These are phyloP conservation scores for Solanum neorickii DNA, from an alignment of 257 asterid genomes.

Conservation along the genomic window DNA sequence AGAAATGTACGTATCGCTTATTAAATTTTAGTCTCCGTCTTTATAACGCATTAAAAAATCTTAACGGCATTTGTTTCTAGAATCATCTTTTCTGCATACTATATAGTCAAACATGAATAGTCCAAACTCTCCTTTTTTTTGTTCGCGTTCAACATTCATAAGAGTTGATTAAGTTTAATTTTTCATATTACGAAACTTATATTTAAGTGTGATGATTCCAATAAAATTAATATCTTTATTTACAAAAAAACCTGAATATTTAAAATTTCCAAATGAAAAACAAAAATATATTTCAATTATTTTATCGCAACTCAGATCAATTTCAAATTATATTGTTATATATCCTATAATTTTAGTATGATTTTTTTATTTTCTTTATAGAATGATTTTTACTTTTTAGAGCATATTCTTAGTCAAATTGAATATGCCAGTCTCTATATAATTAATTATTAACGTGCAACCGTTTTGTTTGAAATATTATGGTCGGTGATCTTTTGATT, in stretches of 20 bases:
- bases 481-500: neutral
- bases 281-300: too few relatives aligned
- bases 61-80: neutral
- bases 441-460: neutral
- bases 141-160: accelerated
- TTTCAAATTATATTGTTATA: too few relatives aligned
- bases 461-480: neutral
- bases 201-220: accelerated
- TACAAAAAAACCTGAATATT: too few relatives aligned
- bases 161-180: accelerated
- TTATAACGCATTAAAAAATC: neutral
- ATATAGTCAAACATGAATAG: neutral
- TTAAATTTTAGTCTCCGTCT: accelerated
- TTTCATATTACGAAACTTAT: neutral
- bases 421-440: neutral
- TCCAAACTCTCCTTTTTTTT: neutral
- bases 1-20: too few relatives aligned
- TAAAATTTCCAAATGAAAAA: too few relatives aligned
- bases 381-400: neutral
- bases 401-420: neutral
- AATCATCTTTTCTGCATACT: neutral
- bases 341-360: too few relatives aligned
- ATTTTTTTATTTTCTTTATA: neutral
- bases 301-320: too few relatives aligned
- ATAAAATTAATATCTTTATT: neutral